phyloP scores from a whole-genome alignment of 2,329 filamentous ascomycete species.

The Parascedosporium putredinis region DNA sequence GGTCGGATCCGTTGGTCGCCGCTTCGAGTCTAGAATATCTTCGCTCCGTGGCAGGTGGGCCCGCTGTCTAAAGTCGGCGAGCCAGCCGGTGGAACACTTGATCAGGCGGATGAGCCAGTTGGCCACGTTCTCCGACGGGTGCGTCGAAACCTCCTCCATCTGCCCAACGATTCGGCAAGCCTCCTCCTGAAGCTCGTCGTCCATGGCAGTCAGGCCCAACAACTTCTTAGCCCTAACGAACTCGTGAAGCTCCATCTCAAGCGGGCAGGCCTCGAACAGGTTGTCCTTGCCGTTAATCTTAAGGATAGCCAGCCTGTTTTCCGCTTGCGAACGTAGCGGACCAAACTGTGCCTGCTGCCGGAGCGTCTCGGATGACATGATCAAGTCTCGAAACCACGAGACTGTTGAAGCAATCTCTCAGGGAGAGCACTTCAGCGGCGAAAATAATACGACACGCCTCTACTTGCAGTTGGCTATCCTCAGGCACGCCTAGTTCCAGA shows the following conservation, averaged over 20 bases:
- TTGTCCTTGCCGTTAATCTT: conserved; percentile 48
- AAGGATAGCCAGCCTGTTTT: conserved; percentile 36
- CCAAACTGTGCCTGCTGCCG: conserved; percentile 35
- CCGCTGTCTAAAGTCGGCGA: conserved; percentile 43
- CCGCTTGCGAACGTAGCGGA: conserved; percentile 33
- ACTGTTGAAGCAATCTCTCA: conserved; percentile 25
- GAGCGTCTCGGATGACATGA: conserved; percentile 37
- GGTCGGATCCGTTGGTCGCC: conserved; percentile 40
- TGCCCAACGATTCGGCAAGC: conserved; percentile 47
- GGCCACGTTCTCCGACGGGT: conserved; percentile 38
- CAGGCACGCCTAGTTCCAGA: conserved; percentile 26
- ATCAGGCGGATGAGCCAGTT: conserved; percentile 48
- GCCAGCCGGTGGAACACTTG: conserved; percentile 40
- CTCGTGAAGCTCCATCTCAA: conserved; percentile 43
- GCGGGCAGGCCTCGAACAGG: conserved; percentile 45
- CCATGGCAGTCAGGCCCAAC: conserved; percentile 48
- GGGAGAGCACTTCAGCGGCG: conserved; percentile 37
- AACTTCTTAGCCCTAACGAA: conserved; percentile 40
- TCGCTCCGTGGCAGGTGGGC: conserved; percentile 47
- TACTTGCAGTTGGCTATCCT: conserved; percentile 43
- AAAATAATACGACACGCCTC: conserved; percentile 51
- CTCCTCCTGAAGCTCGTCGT: conserved; percentile 49
- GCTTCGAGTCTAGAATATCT: conserved; percentile 37
- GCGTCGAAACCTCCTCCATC: conserved; percentile 40
- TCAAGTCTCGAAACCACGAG: conserved; percentile 49